Evolutionary conservation across 78 protist species (phyloP).

Genomic region (Speleostelium caveatum): DNA sequence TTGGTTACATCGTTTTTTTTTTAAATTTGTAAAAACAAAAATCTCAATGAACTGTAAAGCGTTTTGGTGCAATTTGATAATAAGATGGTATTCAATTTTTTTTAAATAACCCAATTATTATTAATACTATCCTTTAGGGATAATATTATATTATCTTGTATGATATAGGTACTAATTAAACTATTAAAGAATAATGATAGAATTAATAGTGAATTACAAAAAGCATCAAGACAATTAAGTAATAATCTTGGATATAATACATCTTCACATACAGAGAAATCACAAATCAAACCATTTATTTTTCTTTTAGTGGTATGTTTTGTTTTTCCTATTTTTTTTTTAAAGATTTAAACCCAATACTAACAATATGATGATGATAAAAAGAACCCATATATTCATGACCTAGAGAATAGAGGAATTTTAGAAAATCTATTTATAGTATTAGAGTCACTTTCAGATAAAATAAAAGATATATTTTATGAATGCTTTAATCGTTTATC

Average conservation of each 20-base stretch:
- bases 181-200: constrained; percentile 31
- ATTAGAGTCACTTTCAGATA: neutral
- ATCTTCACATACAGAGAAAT: neutral
- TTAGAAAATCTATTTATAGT: constrained; percentile 36
- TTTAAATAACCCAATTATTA: too few relatives aligned
- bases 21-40: too few relatives aligned
- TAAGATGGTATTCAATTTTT: too few relatives aligned
- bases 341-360: too few relatives aligned
- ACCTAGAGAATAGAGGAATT: constrained; percentile 29
- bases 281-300: constrained; percentile 26
- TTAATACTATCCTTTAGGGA: too few relatives aligned
- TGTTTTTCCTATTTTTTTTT: too few relatives aligned
- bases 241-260: constrained; percentile 36
- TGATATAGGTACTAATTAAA: too few relatives aligned
- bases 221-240: constrained; percentile 21
- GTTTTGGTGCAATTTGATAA: too few relatives aligned
- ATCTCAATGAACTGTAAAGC: too few relatives aligned
- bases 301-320: constrained; percentile 29
- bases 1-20: too few relatives aligned
- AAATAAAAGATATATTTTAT: constrained; percentile 2
- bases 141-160: too few relatives aligned
- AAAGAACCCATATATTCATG: constrained; percentile 51
- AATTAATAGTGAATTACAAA: constrained; percentile 5
- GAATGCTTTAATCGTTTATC: constrained; percentile 43
- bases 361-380: too few relatives aligned